phyloP scores from a whole-genome alignment of 139 green algal species.

The Coelastrella sp. region DNA sequence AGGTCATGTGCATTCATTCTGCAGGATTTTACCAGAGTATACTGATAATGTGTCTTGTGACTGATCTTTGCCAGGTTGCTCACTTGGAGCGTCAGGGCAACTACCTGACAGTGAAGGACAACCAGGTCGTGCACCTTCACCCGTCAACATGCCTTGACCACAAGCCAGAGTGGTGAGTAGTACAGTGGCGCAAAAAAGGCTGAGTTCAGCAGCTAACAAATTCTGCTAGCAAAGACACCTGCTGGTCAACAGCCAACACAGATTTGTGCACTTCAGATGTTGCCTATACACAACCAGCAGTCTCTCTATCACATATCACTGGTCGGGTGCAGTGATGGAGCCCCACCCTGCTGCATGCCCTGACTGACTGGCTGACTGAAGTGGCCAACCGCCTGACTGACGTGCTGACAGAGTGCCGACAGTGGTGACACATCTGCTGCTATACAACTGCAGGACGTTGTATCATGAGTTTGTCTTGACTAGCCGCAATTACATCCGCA shows the following conservation, averaged over 20 bases:
- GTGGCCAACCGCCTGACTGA: background rate
- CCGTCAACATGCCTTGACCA: constrained; percentile 94
- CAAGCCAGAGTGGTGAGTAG: constrained; percentile 94
- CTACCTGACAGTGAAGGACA: constrained; percentile 99
- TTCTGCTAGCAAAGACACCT: too few species aligned
- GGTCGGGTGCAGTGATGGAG: too few species aligned
- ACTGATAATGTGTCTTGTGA: background rate
- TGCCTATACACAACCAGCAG: too few species aligned
- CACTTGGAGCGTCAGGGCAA: constrained; percentile 91
- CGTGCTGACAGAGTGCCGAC: background rate
- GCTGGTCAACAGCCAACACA: too few species aligned
- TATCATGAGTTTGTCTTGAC: constrained; percentile 99
- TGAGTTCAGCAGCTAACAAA: too few species aligned
- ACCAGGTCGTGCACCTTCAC: constrained; percentile 97
- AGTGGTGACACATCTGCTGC: background rate
- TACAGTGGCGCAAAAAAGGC: background rate
- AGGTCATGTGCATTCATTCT: background rate
- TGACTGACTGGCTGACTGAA: background rate
- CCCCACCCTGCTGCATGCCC: too few species aligned
- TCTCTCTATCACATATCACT: too few species aligned
- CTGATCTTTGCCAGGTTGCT: constrained; percentile 69
- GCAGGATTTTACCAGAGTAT: background rate
- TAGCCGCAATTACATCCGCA: constrained; percentile 97
- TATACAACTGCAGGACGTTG: constrained; percentile 79
- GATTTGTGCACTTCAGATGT: too few species aligned